A percentile compares a stretch with the other conserved stretches of the same genome.
phyloP scores from a whole-genome alignment of 2,329 filamentous ascomycete species.

The Penicillium thymicola region DNA sequence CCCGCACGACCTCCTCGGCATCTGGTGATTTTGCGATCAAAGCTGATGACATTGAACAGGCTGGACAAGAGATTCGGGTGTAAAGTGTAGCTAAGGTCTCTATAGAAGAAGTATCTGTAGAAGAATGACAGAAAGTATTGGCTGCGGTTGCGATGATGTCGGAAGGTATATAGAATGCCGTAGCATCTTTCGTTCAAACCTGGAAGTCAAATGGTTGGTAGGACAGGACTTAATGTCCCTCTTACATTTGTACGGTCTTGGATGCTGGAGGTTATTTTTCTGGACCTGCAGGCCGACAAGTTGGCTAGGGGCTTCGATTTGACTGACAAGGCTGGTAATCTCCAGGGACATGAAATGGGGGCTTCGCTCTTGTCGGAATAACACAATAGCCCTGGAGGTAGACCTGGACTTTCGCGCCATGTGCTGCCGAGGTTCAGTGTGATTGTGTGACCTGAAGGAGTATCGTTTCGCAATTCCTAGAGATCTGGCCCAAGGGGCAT shows the following conservation, averaged over 20 bases:
- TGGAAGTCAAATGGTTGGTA: background rate
- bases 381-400: background rate
- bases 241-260: background rate
- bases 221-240: constrained; percentile 3
- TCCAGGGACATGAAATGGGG: background rate
- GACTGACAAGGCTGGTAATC: background rate
- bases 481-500: background rate
- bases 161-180: background rate
- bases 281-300: background rate
- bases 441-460: background rate
- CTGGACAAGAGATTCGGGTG: too few relatives aligned
- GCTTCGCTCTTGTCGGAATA: background rate
- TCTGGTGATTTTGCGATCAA: constrained; percentile 5
- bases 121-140: background rate
- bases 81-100: background rate
- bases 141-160: background rate
- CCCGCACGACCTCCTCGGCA: constrained; percentile 20
- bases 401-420: background rate
- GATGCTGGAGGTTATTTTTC: background rate
- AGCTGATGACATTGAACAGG: constrained; percentile 8
- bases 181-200: background rate
- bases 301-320: background rate
- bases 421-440: constrained; percentile 2
- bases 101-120: background rate
- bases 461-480: background rate